Base-by-base conservation (phyloP, 805 yeast genomes). In the Sporopachydermia lactativora region DNA sequence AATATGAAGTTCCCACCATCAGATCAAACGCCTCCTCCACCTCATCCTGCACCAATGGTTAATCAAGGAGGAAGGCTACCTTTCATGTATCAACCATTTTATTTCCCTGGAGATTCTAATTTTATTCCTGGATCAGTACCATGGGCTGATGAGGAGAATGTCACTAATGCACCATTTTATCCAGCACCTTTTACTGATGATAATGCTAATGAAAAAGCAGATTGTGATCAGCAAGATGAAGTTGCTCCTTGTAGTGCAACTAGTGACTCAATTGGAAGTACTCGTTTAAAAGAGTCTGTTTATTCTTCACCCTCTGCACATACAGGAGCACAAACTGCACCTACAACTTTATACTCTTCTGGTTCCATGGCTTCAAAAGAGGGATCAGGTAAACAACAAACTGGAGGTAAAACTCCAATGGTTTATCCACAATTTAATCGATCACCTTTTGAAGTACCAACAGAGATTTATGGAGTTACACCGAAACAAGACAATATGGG, bases 21-120 rank as follows among this genome's bases (percentile, higher is more conserved):
- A n/a, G n/a, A n/a, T n/a, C n/a, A n/a, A n/a, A n/a, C n/a, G n/a
- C n/a, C n/a, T n/a, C n/a, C n/a, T n/a, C n/a, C n/a, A n/a, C n/a
- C n/a, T n/a, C n/a, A n/a, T n/a, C n/a, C n/a, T n/a, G n/a, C n/a
- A n/a, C n/a, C 51, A 83, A 88, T 0, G 96, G 84, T 1, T 95
- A 76, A 24, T 24, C 31, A 24, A 24, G 31, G 31, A 24, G n/a
- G n/a, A 8, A 24, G 31, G n/a, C 8, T 24, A n/a, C 31, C 31
- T 8, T 24, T 24, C 13, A n/a, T 24, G 8, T 24, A 24, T n/a
- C 31, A 24, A 24, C 31, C 31, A 8, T 24, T 24, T 24, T 24
- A 24, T 24, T 8, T 24, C n/a, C 31, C 31, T 24, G 31, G 31
- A 24, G 31, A 24, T 24, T 8, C 8, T n/a, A 24, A 8, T n/a